Percentiles rank a stretch among this genome's conserved stretches.
phyloP scores from a whole-genome alignment of 768 basidiomycete genomes.

The Phylloporus rhodoxanthus region DNA sequence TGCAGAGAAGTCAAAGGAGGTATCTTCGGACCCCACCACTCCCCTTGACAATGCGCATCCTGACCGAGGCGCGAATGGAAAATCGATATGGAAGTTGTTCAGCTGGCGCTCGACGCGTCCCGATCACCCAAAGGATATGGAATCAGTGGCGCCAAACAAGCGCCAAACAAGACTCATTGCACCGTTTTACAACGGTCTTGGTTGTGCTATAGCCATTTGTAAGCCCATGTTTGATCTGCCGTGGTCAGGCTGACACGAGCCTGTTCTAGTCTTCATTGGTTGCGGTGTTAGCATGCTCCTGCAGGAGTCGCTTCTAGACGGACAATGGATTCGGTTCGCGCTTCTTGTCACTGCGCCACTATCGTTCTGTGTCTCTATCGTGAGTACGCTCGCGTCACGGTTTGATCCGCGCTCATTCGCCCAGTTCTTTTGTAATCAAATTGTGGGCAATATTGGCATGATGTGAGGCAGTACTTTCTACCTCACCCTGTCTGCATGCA shows the following conservation, averaged over 20 bases:
- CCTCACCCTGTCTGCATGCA: neutral
- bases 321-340: slow-evolving; percentile 54
- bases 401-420: slow-evolving; percentile 1
- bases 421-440: slow-evolving; percentile 72
- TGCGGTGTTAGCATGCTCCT: slow-evolving; percentile 55
- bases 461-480: slow-evolving; percentile 38
- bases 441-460: slow-evolving; percentile 58
- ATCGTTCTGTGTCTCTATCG: slow-evolving; percentile 70
- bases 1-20: slow-evolving; percentile 39
- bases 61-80: neutral
- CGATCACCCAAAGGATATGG: slow-evolving; percentile 38
- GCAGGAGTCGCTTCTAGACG: slow-evolving; percentile 64
- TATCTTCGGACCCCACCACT: slow-evolving; percentile 12
- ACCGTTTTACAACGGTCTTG: slow-evolving; percentile 68
- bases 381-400: slow-evolving; percentile 31
- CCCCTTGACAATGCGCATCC: slow-evolving; percentile 2
- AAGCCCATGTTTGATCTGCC: slow-evolving; percentile 15
- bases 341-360: slow-evolving; percentile 63
- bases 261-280: slow-evolving; percentile 56
- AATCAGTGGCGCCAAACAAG: slow-evolving; percentile 39
- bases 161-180: slow-evolving; percentile 60
- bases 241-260: neutral
- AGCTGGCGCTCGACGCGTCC: slow-evolving; percentile 47
- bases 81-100: slow-evolving; percentile 23
- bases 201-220: slow-evolving; percentile 63